A percentile compares a stretch with the other conserved stretches of the same genome.
Conservation (phyloP, 2,329 filamentous ascomycete species). For the Mollisiaceae sp. region DNA sequence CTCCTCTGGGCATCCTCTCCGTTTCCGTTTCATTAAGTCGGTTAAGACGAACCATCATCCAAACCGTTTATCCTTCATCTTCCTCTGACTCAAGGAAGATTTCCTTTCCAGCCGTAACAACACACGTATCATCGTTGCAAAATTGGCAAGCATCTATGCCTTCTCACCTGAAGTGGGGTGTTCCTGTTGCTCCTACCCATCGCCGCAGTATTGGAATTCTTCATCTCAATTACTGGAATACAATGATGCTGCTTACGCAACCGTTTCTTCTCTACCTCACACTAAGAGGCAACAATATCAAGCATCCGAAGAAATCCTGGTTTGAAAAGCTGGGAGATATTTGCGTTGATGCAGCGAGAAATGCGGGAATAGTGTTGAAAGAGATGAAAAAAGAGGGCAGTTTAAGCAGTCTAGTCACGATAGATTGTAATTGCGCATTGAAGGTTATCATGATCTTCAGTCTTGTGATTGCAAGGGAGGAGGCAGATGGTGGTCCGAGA, state of each 20-base stretch:
- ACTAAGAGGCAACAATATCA: conserved; percentile 22
- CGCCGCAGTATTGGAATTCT: conserved; percentile 29
- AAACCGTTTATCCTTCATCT: conserved; percentile 29
- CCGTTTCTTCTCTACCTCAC: conserved; percentile 31
- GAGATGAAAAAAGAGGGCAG: conserved; percentile 27
- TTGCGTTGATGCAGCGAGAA: conserved; percentile 30
- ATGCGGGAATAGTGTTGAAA: conserved; percentile 25
- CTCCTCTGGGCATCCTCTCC: conserved; percentile 27
- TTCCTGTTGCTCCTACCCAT: conserved; percentile 29
- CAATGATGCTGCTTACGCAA: conserved; percentile 31
- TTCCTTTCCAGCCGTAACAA: conserved; percentile 25
- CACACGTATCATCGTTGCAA: conserved; percentile 25
- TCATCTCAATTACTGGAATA: conserved; percentile 33
- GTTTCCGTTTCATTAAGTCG: conserved; percentile 29
- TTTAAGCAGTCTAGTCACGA: conserved; percentile 26
- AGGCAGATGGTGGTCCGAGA: conserved; percentile 1
- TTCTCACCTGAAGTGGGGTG: conserved; percentile 32
- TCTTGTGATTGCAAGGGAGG: conserved; percentile 25
- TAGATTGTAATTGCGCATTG: conserved; percentile 27
- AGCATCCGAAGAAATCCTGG: conserved; percentile 24
- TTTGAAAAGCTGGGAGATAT: conserved; percentile 30
- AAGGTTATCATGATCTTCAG: conserved; percentile 30
- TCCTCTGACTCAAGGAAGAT: conserved; percentile 26
- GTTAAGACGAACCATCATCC: conserved; percentile 31
- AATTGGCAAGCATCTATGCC: conserved; percentile 29